Evolutionary conservation across 306 rosid genomes (phyloP).

Genomic region (Lathyrus sativus): DNA sequence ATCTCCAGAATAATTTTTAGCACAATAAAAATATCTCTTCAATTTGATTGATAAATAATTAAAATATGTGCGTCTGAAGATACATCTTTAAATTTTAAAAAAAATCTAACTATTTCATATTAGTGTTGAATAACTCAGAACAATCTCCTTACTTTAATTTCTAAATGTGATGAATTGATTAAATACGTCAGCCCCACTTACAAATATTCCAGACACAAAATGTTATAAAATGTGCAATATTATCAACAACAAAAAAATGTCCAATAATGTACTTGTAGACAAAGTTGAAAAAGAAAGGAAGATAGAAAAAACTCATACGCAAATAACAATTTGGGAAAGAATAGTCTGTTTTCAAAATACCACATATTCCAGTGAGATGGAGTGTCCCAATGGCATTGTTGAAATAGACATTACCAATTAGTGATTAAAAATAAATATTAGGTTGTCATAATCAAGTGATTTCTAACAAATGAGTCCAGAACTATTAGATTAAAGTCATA

Average conservation of each 20-base stretch:
- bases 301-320: slow-evolving; percentile 3
- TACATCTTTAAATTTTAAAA: no score
- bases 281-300: slow-evolving; percentile 10
- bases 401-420: slow-evolving; percentile 11
- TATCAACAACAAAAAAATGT: background rate
- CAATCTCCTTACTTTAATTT: no score
- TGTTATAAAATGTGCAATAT: background rate
- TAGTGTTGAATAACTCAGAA: no score
- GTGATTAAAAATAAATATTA: slow-evolving; percentile 1
- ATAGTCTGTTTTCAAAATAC: slow-evolving; percentile 11
- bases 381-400: slow-evolving; percentile 9
- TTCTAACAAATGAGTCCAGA: slow-evolving; percentile 1
- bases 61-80: no score
- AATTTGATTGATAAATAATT: no score
- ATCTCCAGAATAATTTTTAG: no score
- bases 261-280: background rate
- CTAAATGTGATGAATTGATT: background rate
- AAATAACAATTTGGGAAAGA: background rate
- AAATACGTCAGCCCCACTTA: background rate
- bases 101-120: no score
- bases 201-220: background rate
- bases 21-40: no score
- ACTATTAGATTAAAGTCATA: background rate
- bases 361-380: slow-evolving; percentile 14
- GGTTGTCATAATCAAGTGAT: slow-evolving; percentile 30